Evolutionary conservation across 2,329 filamentous ascomycete genomes (phyloP), one percentile per base, ranked within the genome.

Genomic region (Neurospora crassa): DNA sequence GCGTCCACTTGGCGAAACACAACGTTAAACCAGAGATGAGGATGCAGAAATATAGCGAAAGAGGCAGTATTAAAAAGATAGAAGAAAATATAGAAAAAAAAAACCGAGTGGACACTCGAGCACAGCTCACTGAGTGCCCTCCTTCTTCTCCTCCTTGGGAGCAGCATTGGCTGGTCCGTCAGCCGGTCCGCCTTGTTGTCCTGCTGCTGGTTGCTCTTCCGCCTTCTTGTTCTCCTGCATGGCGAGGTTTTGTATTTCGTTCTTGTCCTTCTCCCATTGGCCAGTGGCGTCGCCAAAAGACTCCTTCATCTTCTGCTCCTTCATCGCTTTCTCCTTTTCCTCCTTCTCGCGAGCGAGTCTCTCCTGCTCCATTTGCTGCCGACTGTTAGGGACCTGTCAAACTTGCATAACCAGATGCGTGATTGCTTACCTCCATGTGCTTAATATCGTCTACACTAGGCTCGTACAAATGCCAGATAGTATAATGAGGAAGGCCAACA

Each of bases 401-500:
- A 67, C 14, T 18, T 40, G 7, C n/a, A 5, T n/a, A 20, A 5
- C 5, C 29, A 0, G 34, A 20, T 16, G 18, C 8, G 40, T 11
- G 59, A 67, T 40, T 10, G 78, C 83, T 72, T 80, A 90, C 89
- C 84, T 94, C 95, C 96, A 99, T 99, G 78, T 98, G 96, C 72
- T 92, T 90, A 74, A 98, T 92, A 78, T 99, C 96, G 78, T 99
- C 96, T 18, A 97, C 92, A 77, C 93, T 97, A n/a, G 96, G 96
- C 81, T 99, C 96, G 84, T 99, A 99, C 78, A 99, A 86, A 90
- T 99, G 96, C 96, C 96, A 99, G 75, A 99, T 97, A 0, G 94
- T 97, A 81, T 99, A 99, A 80, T 99, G 96, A 7, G 96, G 96
- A 67, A 99, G 86, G 41, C 96, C 96, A 72, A 99, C 92, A 20